Base-by-base conservation (phyloP, 2,329 filamentous ascomycete species). In the Thelonectria blattea region DNA sequence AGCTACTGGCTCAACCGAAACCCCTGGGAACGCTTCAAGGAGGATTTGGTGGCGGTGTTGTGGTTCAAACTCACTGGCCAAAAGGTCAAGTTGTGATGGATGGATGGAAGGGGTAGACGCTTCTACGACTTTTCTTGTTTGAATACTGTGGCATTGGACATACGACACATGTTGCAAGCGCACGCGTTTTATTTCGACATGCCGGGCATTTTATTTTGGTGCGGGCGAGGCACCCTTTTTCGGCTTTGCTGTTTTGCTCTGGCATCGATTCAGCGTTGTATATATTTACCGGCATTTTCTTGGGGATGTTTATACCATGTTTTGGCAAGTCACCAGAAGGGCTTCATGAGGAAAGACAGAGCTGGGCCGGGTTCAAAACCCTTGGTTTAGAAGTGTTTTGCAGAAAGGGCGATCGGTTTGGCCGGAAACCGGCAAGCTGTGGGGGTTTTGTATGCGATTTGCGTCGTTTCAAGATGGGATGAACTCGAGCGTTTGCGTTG, bases 1-100 rank as follows among this genome's bases (percentile, higher is more conserved):
- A 96, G 92, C 80, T 94, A 96, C 75, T 89, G 88, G 77, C 84
- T 97, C 63, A 97, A 97, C 80, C 87, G 92, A 52, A 91, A 87
- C 52, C 83, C 79, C 56, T 97, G 92, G 92, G 91, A 96, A 79
- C 80, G 79, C 24, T 89, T 89, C 78, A 89, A 89, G 80, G 87
- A 89, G 73, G 87, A 89, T 64, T 72, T 88, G 17, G 70, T 89
- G 15, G 85, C 85, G 30, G 78, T 83, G 47, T 74, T 86, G 59
- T 88, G 86, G 85, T 85, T 80, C 73, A 88, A 88, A 76, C 70
- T 89, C 47, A 89, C 86, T 0, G 87, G 87, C 30, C 78, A 85
- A 62, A 83, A 81, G 71, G 83, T 87, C 71, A 86, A 85, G 77
- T 75, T 87, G 49, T 86, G 75, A 74, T 58, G 42, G 18, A 42